Base-by-base conservation (phyloP, 345 rosid species). In the Reutealis trisperma region DNA sequence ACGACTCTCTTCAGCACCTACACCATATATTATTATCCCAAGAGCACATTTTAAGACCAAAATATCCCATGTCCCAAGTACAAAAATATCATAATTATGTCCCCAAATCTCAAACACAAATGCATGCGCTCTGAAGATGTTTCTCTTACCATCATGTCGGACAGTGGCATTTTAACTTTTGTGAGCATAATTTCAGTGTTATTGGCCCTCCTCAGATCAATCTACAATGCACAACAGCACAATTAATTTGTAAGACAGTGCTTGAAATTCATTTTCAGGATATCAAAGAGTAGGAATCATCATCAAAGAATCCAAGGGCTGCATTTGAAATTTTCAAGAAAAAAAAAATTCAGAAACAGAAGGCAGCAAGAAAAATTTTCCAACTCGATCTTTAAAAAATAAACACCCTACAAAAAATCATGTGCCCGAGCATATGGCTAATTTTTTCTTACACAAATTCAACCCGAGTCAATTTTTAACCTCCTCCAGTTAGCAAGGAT, bases 101-200 rank as follows among this genome's bases (percentile, higher is more conserved):
- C 67, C 47, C 30, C 19, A 4, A 7, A 42, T 24, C 37, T n/a
- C 45, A 44, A 55, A 22, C 44, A 52, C 57, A n/a, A 67, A 49
- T 30, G 30, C 55, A 71, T 57, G 32, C 27, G 68, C 42, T 16
- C 37, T 45, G 24, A 22, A 42, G 61, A 22, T 81, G 61, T 74
- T 75, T 68, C 82, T 80, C 93, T 89, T 87, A 96, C 99, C 99
- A 94, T 96, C 99, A 96, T 91, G 87, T 94, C 97, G 67, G 98
- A 82, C 70, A 96, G 92, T 14, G 97, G 97, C 99, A 96, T 96
- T 90, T 96, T 96, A 62, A 96, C 97, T 89, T 96, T 96, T 59
- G 99, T 96, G 79, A 96, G 99, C 99, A 96, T 96, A 79, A 96
- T 96, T 88, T 96, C 98, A 63, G 98, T 96, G 90, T 96, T 96